phyloP scores from a whole-genome alignment of 176 grass and related monocot species.

The Panicum miliaceum region DNA sequence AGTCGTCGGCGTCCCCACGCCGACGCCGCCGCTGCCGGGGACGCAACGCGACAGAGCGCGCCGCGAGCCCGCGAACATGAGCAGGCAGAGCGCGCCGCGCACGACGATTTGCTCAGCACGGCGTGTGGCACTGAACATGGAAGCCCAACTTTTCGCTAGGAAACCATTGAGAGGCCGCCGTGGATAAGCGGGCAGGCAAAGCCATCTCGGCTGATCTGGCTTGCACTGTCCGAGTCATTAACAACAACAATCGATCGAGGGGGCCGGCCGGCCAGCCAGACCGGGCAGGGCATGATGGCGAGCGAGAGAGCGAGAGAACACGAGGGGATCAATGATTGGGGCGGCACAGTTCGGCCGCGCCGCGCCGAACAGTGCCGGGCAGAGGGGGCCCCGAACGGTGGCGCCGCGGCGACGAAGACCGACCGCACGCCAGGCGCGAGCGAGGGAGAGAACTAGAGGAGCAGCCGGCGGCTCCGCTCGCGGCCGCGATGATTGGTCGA shows the following conservation, averaged over 20 bases:
- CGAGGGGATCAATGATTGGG: neutral
- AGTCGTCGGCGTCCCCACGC: no score
- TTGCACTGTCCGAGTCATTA: constrained; percentile 23
- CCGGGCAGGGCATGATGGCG: neutral
- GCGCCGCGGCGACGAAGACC: no score
- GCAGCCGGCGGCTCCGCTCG: neutral
- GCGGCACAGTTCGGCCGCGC: neutral
- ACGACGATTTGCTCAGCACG: neutral
- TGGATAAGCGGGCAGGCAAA: neutral
- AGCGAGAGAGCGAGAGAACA: constrained; percentile 6
- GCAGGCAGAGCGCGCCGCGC: no score
- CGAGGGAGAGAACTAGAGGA: no score
- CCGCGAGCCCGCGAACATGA: neutral
- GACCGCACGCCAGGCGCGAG: no score
- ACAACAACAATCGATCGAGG: neutral
- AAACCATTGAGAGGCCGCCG: neutral
- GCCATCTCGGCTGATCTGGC: constrained; percentile 25
- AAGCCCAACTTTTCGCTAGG: neutral
- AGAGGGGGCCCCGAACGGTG: neutral
- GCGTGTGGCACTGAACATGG: neutral
- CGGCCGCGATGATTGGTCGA: neutral
- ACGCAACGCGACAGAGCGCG: neutral
- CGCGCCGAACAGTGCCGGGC: no score
- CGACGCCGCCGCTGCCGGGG: neutral
- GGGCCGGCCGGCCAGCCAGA: neutral